Percentiles rank a stretch among this genome's conserved stretches.
phyloP scores from a whole-genome alignment of 768 basidiomycete genomes.

The Clitopilus passeckerianus region DNA sequence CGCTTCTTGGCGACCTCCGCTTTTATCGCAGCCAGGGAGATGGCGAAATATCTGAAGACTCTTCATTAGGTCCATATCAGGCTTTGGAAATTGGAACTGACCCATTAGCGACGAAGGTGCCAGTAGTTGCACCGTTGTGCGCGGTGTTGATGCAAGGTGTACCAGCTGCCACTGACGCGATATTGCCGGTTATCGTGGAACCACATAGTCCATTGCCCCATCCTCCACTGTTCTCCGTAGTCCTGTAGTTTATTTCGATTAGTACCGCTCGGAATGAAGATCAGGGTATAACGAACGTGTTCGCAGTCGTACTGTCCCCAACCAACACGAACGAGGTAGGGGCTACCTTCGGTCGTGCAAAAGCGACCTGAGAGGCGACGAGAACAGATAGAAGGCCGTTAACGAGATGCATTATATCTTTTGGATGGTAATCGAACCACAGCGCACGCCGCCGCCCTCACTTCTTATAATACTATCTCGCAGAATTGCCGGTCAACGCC shows the following conservation, averaged over 20 bases:
- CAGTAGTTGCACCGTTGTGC: conserved; percentile 36
- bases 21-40: conserved; percentile 26
- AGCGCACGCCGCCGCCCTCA: too few species aligned
- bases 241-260: conserved; percentile 11
- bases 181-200: conserved; percentile 21
- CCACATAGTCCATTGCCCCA: conserved; percentile 40
- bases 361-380: not conserved
- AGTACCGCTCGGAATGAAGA: not conserved
- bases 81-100: conserved; percentile 2
- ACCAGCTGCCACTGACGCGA: conserved; percentile 24
- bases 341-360: not conserved
- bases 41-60: conserved; percentile 22
- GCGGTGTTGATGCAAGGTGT: conserved; percentile 37
- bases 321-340: conserved; percentile 33
- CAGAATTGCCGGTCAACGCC: not conserved
- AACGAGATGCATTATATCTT: not conserved
- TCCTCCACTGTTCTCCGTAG: conserved; percentile 30
- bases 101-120: conserved; percentile 32
- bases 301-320: conserved; percentile 35
- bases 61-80: not conserved
- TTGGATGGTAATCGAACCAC: too few species aligned
- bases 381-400: not conserved
- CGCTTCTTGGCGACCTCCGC: conserved; percentile 28
- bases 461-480: not conserved
- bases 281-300: conserved; percentile 17